Evolutionary conservation across 768 basidiomycete species (phyloP).

Genomic region (Lentinula sp.): DNA sequence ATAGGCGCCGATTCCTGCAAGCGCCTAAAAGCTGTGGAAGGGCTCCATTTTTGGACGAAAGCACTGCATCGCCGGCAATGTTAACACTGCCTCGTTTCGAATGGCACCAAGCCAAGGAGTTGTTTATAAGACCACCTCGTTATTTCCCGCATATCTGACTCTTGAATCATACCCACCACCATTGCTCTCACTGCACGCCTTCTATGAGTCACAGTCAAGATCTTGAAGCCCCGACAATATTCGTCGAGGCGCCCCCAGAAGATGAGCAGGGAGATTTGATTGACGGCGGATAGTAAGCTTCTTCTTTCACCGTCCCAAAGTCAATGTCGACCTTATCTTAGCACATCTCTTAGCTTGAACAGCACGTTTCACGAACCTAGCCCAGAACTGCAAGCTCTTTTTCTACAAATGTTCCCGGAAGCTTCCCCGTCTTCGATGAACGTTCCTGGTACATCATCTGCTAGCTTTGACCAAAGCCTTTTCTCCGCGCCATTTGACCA

Average conservation of each 20-base stretch:
- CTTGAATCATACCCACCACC: background rate
- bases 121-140: background rate
- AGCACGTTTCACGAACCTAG: background rate
- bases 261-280: constrained; percentile 6
- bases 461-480: background rate
- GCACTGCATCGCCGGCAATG: background rate
- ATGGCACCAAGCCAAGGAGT: background rate
- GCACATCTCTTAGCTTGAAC: constrained; percentile 1
- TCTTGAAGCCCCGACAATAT: constrained; percentile 4
- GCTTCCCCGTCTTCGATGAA: background rate
- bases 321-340: constrained; percentile 1
- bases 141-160: background rate
- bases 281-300: constrained; percentile 1
- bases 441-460: background rate
- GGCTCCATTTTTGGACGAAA: background rate
- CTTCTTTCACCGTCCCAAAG: background rate
- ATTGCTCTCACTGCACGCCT: background rate
- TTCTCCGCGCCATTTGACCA: background rate
- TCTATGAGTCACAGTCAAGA: constrained; percentile 2
- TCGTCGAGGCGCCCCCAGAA: constrained; percentile 1
- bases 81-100: background rate
- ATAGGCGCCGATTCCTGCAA: background rate
- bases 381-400: constrained; percentile 1
- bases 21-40: background rate
- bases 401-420: background rate